Base-by-base conservation (phyloP, 805 yeast species). In the Myxozyma sirexii region DNA sequence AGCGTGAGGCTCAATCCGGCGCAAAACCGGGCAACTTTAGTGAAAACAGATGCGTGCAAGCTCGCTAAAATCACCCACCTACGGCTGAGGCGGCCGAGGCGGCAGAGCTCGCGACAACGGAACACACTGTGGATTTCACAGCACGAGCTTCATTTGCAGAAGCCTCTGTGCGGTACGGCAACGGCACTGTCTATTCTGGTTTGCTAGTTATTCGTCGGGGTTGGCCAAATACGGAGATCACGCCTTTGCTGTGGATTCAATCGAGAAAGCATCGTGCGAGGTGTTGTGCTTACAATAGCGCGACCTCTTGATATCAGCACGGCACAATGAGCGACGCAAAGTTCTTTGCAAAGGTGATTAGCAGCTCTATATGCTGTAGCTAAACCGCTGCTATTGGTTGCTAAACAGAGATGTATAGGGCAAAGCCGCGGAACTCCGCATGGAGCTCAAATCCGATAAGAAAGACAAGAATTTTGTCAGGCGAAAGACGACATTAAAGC, bases 401-500 rank as follows among this genome's bases (percentile, higher is more conserved):
- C n/a, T n/a, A n/a, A 7, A 37, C 31, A 13, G 13, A 15, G 17
- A 4, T 15, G 5, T 7, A 3, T 51, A 71, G 74, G 73, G 72
- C 56, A 70, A 69, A 64, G 79, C 76, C 26, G 71, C 71, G 27
- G 78, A 76, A 57, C 72, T 76, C 17, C 57, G 62, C 23, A 17
- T 39, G 13, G 66, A 62, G 50, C 54, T 62, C 19, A 31, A 33
- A 12, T 56, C 68, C 17, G 76, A 74, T 46, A 72, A 69, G 49
- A 65, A 66, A 48, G 78, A 76, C 65, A 72, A 70, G 61, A 72
- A 74, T 52, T 56, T 68, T 55, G 68, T 67, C 54, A 65, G 67
- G 35, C 75, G 74, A 56, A 83, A 80, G 66, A 74, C 76, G 10
- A 80, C 85, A 1, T 71, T 93, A 68, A 86, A 85, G 71, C 88